Evolutionary conservation across 2,329 filamentous ascomycete species (phyloP).

Genomic region (Helotiales sp.): DNA sequence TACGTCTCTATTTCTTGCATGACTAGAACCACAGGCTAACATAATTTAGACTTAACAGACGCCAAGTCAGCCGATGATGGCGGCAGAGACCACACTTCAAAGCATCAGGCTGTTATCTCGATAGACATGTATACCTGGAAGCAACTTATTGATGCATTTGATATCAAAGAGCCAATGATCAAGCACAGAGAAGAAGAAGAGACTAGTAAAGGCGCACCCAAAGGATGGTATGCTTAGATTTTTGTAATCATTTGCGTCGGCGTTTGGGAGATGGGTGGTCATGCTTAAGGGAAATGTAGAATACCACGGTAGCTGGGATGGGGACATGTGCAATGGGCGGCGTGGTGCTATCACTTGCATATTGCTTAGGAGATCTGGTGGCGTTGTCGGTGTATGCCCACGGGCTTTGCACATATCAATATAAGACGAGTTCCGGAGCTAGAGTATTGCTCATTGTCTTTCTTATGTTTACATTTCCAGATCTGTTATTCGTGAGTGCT

Average conservation of each 20-base stretch:
- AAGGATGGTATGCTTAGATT: slow-evolving; percentile 35
- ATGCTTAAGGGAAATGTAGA: neutral
- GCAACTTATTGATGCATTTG: slow-evolving; percentile 72
- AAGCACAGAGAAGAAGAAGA: slow-evolving; percentile 67
- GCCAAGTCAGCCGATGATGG: slow-evolving; percentile 12
- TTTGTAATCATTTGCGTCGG: neutral
- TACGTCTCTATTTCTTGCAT: slow-evolving; percentile 47
- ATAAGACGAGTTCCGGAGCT: no score
- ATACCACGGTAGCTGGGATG: neutral
- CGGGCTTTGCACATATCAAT: neutral
- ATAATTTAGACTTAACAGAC: slow-evolving; percentile 24
- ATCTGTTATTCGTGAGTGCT: no score
- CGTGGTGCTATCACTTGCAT: neutral
- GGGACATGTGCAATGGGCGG: neutral
- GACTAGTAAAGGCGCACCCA: slow-evolving; percentile 24
- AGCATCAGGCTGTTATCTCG: slow-evolving; percentile 85
- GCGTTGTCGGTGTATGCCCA: neutral
- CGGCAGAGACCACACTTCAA: slow-evolving; percentile 51
- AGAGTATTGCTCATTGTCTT: no score
- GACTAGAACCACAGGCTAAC: slow-evolving; percentile 36
- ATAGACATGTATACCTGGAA: slow-evolving; percentile 85
- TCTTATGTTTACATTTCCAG: no score
- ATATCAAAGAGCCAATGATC: slow-evolving; percentile 80
- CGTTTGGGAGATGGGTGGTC: neutral
- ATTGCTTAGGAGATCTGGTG: neutral